Conservation (phyloP, 1,284 basidiomycete genomes). For the Ceratobasidium sp. region DNA sequence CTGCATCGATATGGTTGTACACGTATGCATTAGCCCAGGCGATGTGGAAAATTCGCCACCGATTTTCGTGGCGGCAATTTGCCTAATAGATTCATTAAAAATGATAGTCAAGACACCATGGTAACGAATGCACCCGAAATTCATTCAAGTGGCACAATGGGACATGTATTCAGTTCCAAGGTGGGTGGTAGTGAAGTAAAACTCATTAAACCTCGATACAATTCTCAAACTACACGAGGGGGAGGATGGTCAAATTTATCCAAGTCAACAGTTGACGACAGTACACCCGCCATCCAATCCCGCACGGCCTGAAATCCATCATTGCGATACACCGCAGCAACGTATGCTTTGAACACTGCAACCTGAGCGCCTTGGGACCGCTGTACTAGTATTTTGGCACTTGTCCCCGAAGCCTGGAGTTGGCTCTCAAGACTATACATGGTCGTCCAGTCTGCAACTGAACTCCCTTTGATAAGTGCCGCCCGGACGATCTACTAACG, state of each 20-base stretch:
- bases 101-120: too few relatives aligned
- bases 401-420: slow-evolving; percentile 7
- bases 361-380: slow-evolving; percentile 36
- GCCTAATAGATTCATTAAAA: too few relatives aligned
- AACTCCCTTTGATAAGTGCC: slow-evolving; percentile 32
- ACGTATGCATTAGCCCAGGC: too few relatives aligned
- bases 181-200: not conserved
- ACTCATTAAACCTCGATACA: not conserved
- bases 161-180: too few relatives aligned
- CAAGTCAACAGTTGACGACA: slow-evolving; percentile 25
- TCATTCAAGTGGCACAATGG: too few relatives aligned
- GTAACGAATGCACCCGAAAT: too few relatives aligned
- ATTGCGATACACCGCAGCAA: slow-evolving; percentile 31
- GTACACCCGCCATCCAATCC: slow-evolving; percentile 16
- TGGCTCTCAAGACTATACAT: slow-evolving; percentile 31
- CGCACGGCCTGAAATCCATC: slow-evolving; percentile 23
- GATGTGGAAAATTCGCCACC: too few relatives aligned
- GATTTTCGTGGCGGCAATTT: too few relatives aligned
- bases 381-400: slow-evolving; percentile 13
- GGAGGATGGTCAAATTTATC: slow-evolving; percentile 27
- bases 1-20: too few relatives aligned
- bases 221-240: slow-evolving; percentile 2
- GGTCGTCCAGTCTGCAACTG: slow-evolving; percentile 33
- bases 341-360: slow-evolving; percentile 34
- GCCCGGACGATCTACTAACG: slow-evolving; percentile 24